Percentiles rank a stretch among this genome's conserved stretches.
phyloP scores from a whole-genome alignment of 108 stramenopile species.

The Cylindrotheca closterium region DNA sequence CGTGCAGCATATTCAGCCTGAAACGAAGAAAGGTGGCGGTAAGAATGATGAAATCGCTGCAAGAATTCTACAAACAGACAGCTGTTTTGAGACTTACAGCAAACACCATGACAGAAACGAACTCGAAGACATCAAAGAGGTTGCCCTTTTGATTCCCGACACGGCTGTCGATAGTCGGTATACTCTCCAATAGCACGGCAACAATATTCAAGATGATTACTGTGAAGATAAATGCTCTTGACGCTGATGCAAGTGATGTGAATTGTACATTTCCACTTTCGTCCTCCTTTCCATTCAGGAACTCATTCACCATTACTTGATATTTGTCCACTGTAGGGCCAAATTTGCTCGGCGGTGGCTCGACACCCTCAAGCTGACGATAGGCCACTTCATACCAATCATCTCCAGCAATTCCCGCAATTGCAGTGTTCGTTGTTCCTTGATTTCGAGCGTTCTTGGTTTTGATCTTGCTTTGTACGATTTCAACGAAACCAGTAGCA shows the following conservation, averaged over 20 bases:
- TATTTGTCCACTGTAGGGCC: constrained; percentile 60
- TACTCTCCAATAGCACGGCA: constrained; percentile 77
- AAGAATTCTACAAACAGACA: no score
- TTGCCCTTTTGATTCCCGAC: constrained; percentile 73
- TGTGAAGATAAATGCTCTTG: constrained; percentile 62
- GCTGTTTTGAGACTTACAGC: constrained; percentile 4
- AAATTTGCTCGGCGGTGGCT: constrained; percentile 55
- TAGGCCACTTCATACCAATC: constrained; percentile 81
- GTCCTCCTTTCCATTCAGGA: constrained; percentile 62
- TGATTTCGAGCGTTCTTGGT: constrained; percentile 10
- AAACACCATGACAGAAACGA: constrained; percentile 79
- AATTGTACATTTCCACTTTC: constrained; percentile 35
- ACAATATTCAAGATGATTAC: constrained; percentile 82
- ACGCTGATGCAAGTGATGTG: constrained; percentile 35
- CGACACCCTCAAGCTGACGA: constrained; percentile 44
- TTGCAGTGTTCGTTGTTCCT: neutral
- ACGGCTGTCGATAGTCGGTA: constrained; percentile 64
- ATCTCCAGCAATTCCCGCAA: constrained; percentile 53
- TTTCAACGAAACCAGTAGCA: constrained; percentile 84
- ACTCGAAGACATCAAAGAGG: constrained; percentile 81
- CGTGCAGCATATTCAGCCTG: constrained; percentile 66
- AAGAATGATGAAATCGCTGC: no score
- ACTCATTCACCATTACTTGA: constrained; percentile 64
- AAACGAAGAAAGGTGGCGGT: no score
- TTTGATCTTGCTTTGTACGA: constrained; percentile 78